Conservation (phyloP, 2,329 filamentous ascomycete genomes). For the Ophiosphaerella narmari region DNA sequence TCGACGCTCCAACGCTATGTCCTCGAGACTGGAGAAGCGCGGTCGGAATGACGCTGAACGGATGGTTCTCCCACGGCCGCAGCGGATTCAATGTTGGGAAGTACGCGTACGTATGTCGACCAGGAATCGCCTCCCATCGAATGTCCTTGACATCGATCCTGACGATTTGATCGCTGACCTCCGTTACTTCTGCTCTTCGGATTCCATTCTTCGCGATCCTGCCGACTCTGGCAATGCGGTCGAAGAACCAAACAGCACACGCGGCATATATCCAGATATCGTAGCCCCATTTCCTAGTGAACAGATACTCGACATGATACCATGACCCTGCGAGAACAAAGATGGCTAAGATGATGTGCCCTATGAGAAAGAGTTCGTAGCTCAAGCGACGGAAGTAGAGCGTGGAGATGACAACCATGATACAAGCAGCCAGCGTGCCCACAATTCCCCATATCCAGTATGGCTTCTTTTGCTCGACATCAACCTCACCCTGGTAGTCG, state of each 20-base stretch:
- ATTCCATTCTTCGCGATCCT: slow-evolving; percentile 49
- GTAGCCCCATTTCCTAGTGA: slow-evolving; percentile 41
- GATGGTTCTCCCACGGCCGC: slow-evolving; percentile 58
- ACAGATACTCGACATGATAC: slow-evolving; percentile 45
- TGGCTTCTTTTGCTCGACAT: slow-evolving; percentile 17
- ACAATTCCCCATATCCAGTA: slow-evolving; percentile 49
- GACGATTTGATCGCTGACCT: slow-evolving; percentile 30
- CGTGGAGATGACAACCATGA: slow-evolving; percentile 32
- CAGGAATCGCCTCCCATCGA: slow-evolving; percentile 37
- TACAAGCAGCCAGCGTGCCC: slow-evolving; percentile 34
- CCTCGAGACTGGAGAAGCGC: slow-evolving; percentile 14
- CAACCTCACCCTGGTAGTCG: slow-evolving; percentile 15
- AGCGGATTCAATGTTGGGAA: slow-evolving; percentile 51
- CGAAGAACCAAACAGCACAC: slow-evolving; percentile 53
- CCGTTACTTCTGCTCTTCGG: slow-evolving; percentile 44
- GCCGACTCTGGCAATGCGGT: slow-evolving; percentile 49
- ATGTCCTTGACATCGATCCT: slow-evolving; percentile 51
- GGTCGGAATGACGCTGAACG: slow-evolving; percentile 52
- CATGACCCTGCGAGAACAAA: slow-evolving; percentile 41
- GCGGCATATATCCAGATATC: slow-evolving; percentile 55
- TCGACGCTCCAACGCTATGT: neutral
- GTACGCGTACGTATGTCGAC: slow-evolving; percentile 52
- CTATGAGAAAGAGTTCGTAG: slow-evolving; percentile 46
- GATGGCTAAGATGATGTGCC: slow-evolving; percentile 38
- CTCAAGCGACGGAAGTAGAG: slow-evolving; percentile 30